These are phyloP conservation scores for Verticillium alfalfae DNA, from an alignment of 2,329 filamentous ascomycete species.

Conservation along the genomic window DNA sequence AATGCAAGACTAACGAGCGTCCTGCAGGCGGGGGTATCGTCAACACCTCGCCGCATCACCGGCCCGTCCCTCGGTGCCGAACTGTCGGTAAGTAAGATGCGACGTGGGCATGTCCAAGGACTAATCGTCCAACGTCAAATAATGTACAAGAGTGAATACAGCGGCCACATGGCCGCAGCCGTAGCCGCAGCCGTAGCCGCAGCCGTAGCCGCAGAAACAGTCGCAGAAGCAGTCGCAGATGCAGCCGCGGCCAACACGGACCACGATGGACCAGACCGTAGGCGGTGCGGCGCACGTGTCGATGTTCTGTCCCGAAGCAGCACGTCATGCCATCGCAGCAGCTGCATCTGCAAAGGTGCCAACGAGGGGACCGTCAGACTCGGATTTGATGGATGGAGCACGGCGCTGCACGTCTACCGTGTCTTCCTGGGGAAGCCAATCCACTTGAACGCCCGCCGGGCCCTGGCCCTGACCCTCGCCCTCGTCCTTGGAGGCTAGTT, in stretches of 20 bases:
- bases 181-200: not conserved
- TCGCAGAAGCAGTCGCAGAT: not conserved
- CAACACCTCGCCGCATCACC: not conserved
- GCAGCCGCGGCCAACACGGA: not conserved
- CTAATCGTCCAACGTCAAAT: not conserved
- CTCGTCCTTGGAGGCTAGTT: constrained; percentile 44
- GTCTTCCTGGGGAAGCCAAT: constrained; percentile 48
- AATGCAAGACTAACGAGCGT: not conserved
- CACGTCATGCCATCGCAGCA: constrained; percentile 37
- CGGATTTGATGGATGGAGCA: constrained; percentile 28
- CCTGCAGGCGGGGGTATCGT: constrained; percentile 4
- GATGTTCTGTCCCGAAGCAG: not conserved
- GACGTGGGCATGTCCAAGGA: constrained; percentile 2
- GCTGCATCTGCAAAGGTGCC: constrained; percentile 58
- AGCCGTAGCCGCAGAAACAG: not conserved
- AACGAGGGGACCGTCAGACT: constrained; percentile 40
- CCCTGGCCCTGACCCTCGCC: constrained; percentile 13
- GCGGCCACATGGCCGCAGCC: not conserved
- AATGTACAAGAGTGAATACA: not conserved
- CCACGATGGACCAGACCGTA: not conserved
- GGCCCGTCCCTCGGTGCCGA: constrained; percentile 2
- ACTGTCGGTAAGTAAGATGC: constrained; percentile 1
- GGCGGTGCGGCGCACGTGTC: not conserved
- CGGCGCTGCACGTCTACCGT: constrained; percentile 37
- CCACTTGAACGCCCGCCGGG: constrained; percentile 40